These are phyloP conservation scores for Aspergillus brasiliensis DNA, from an alignment of 2,329 filamentous ascomycete species.

Conservation along the genomic window DNA sequence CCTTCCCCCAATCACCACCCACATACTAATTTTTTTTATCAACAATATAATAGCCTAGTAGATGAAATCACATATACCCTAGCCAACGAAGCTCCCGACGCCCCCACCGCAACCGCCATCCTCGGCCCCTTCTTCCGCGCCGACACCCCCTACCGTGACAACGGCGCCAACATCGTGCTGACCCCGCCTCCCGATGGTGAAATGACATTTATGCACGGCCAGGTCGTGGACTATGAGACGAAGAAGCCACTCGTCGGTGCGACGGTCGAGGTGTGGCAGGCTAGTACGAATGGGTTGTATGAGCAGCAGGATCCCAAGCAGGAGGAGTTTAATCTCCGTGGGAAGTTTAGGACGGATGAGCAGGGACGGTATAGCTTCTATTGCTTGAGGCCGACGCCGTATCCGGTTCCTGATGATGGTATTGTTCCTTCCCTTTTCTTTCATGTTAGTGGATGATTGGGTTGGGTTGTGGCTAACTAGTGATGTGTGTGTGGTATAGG, in stretches of 20 bases:
- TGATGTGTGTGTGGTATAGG: constrained; percentile 34
- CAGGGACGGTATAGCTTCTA: constrained; percentile 66
- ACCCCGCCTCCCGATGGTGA: constrained; percentile 53
- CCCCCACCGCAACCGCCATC: constrained; percentile 73
- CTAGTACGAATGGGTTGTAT: constrained; percentile 70
- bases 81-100: constrained; percentile 54
- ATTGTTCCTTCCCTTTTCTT: constrained; percentile 1
- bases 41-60: constrained; percentile 57
- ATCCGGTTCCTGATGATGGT: constrained; percentile 58
- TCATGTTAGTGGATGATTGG: background rate
- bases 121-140: constrained; percentile 83
- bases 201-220: constrained; percentile 67
- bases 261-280: constrained; percentile 77
- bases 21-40: background rate
- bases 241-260: constrained; percentile 66
- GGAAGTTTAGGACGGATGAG: constrained; percentile 68
- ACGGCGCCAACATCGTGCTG: constrained; percentile 67
- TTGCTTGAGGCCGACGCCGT: constrained; percentile 62
- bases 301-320: constrained; percentile 75
- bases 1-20: background rate
- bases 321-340: constrained; percentile 72
- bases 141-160: constrained; percentile 69
- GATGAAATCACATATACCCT: constrained; percentile 78
- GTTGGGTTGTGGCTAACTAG: background rate
- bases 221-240: constrained; percentile 59